Percentiles rank a stretch among this genome's conserved stretches.
Conservation (phyloP, 129 eudicot genomes). For the Chrysanthemum seticuspe region DNA sequence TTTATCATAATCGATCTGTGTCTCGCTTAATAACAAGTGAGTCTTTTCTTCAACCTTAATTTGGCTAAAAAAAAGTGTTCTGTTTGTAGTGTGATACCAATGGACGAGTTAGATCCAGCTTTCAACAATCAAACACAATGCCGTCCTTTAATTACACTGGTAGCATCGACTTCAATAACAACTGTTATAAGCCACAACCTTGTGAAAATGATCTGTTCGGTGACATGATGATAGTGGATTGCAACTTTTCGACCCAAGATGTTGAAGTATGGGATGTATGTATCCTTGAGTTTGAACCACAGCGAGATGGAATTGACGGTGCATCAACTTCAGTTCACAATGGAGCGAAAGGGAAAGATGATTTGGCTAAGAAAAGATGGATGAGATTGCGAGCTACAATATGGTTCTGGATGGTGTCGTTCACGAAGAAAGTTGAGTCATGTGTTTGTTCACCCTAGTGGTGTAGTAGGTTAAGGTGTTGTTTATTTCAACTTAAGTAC, state of each 20-base stretch:
- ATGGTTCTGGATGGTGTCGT: slow-evolving; percentile 12
- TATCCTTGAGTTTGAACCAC: not conserved
- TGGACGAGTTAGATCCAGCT: slow-evolving; percentile 2
- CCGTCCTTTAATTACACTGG: not conserved
- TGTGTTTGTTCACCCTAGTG: not conserved
- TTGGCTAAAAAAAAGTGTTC: not conserved
- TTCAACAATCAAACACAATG: not conserved
- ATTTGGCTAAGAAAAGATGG: slow-evolving; percentile 23
- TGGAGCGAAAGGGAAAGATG: not conserved
- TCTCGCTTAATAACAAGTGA: no score
- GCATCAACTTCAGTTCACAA: not conserved
- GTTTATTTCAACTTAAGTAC: no score
- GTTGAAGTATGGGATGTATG: not conserved
- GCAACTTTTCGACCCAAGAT: not conserved
- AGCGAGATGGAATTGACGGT: not conserved
- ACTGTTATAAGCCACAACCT: slow-evolving; percentile 15
- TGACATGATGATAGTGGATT: not conserved
- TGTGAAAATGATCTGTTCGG: not conserved
- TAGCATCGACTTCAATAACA: not conserved
- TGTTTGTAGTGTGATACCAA: slow-evolving; percentile 10
- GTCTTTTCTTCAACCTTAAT: no score
- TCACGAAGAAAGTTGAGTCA: slow-evolving; percentile 5
- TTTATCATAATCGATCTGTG: no score
- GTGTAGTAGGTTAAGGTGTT: not conserved
- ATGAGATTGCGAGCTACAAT: slow-evolving; percentile 5